Conservation (phyloP, 2,329 filamentous ascomycete species). For the Huntiella moniliformis region DNA sequence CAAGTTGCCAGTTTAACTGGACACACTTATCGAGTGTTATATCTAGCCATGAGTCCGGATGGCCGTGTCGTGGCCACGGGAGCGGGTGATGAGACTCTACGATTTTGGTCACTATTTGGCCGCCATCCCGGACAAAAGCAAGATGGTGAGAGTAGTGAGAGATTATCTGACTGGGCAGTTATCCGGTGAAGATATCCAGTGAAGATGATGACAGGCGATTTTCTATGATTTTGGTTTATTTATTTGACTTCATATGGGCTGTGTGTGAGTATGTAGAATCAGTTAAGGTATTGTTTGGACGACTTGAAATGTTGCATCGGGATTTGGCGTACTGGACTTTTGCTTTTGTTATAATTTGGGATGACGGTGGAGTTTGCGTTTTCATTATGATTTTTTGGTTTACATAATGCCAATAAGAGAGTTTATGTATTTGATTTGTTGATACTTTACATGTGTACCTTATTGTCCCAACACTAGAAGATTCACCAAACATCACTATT, state of each 20-base stretch:
- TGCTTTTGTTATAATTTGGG: too few species aligned
- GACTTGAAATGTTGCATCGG: too few species aligned
- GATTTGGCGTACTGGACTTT: too few species aligned
- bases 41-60: constrained; percentile 93
- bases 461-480: too few species aligned
- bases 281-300: neutral
- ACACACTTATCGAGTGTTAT: constrained; percentile 90
- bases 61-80: constrained; percentile 87
- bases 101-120: constrained; percentile 95
- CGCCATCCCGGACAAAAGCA: constrained; percentile 55
- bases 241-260: neutral
- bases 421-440: too few species aligned
- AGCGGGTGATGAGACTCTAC: constrained; percentile 83
- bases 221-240: too few species aligned
- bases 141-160: constrained; percentile 42
- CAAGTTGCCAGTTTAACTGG: constrained; percentile 90
- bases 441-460: too few species aligned
- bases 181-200: constrained; percentile 59
- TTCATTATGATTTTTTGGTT: too few species aligned
- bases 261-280: neutral
- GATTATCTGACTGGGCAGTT: constrained; percentile 62
- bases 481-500: too few species aligned
- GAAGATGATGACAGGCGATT: constrained; percentile 13
- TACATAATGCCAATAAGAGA: too few species aligned
- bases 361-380: too few species aligned